Evolutionary conservation across 345 rosid genomes (phyloP), one percentile per base, ranked within the genome.

Genomic region (Eucalyptus caleyi): DNA sequence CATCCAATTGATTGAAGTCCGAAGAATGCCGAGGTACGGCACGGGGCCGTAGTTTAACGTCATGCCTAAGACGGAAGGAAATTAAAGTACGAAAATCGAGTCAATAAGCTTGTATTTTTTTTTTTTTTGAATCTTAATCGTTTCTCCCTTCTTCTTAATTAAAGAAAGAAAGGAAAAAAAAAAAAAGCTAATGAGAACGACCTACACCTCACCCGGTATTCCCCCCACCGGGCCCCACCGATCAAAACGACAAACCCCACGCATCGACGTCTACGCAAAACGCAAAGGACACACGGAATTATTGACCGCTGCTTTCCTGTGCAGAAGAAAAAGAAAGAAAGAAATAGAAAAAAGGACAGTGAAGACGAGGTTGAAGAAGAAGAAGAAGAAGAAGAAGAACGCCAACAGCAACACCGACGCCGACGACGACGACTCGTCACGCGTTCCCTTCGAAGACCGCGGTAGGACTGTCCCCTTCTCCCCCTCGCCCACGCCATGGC

Each of bases 361-460:
- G 51, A 44, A 21, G n/a, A 50, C 15, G 30, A 77, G 42, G 47
- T 9, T 37, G 83, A 54, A 60, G 50, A 34, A 60, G 50, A 34
- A 23, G 60, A 54, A 62, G 49, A 49, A n/a, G 40, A 16, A 14
- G 51, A 15, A 32, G 80, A 69, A 32, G 88, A 89, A 54, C 21
- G 26, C 14, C 11, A 65, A 51, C 34, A 85, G 42, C 49, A 40
- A 40, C 44, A 7, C 23, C 45, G 13, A 19, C n/a, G 69, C 15
- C n/a, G 26, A 37, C 45, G 7, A 10, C n/a, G 69, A 26, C 83
- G 13, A 77, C 85, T 11, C 59, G 26, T 53, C 12, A 94, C 95
- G 97, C 97, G 96, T 96, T 94, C 94, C 93, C 92, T 92, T 91
- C 42, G 60, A 90, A 90, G 88, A 88, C 93, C 16, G 62, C 92